Evolutionary conservation across 805 yeast species (phyloP), one percentile per base, ranked within the genome.

Genomic region (Yarrowia bubula): DNA sequence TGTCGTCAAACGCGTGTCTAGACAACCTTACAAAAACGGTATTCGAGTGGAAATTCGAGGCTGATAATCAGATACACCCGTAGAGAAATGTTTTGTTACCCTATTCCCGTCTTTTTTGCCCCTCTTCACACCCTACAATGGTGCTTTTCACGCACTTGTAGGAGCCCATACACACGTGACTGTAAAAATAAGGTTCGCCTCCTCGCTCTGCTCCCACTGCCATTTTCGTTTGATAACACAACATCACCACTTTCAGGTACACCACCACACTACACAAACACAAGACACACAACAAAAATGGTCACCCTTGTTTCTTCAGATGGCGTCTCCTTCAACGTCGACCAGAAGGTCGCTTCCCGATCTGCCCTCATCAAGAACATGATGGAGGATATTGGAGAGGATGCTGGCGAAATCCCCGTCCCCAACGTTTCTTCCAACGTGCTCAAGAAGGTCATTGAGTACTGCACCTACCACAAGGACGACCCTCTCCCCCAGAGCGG

Each of bases 401-500:
- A 83, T 47, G 88, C 86, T 44, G 85, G 86, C 69, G 77, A 78
- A 65, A 88, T 93, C 71, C 98, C 98, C 41, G 85, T 92, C 11
- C 97, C 96, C 43, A 92, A 90, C 72, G 97, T 92, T 8, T 69
- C 76, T 69, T 88, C 96, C 9, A 86, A 88, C 15, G 74, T 93
- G 18, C 81, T 93, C 77, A 85, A 88, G 75, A 91, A 92, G 74
- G 93, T 93, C n/a, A 80, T 93, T 64, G 97, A 93, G 74, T 93
- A 97, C 96, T 92, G 97, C 72, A 96, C 90, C 73, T 95, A 93
- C 75, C 97, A 93, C 80, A 89, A 87, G 75, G 74, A 77, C 64
- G 92, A 90, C 74, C 83, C 89, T 9, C 80, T 80, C 17, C 72
- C 75, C 53, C 89, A 90, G 17, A 91, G 86, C 68, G 92, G 87